Conservation (phyloP, 768 basidiomycete genomes). For the Suillus fuscotomentosus region DNA sequence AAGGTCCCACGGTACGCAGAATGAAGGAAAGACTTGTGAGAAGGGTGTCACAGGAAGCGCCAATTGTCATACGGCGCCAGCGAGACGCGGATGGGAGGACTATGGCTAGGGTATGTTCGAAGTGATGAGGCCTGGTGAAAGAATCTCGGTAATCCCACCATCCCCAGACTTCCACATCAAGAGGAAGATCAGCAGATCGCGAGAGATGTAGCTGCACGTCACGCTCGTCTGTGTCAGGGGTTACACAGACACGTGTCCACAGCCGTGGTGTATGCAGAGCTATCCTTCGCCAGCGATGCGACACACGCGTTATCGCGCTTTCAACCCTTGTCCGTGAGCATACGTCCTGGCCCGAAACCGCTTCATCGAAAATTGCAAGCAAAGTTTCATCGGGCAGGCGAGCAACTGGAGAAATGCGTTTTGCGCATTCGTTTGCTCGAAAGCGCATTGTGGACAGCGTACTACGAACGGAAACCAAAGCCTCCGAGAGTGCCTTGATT, state of each 20-base stretch:
- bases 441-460: slow-evolving; percentile 16
- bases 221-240: slow-evolving; percentile 13
- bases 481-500: background rate
- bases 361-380: slow-evolving; percentile 30
- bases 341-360: slow-evolving; percentile 23
- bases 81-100: slow-evolving; percentile 25
- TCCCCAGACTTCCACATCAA: slow-evolving; percentile 26
- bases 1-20: slow-evolving; percentile 16
- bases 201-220: background rate
- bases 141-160: slow-evolving; percentile 32
- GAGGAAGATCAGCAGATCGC: slow-evolving; percentile 7
- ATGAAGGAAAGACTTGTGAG: slow-evolving; percentile 29
- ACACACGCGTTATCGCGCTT: slow-evolving; percentile 28
- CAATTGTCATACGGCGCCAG: slow-evolving; percentile 28
- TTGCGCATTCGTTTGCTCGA: slow-evolving; percentile 29
- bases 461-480: background rate
- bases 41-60: slow-evolving; percentile 26
- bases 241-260: slow-evolving; percentile 27
- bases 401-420: slow-evolving; percentile 27
- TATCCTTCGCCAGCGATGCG: slow-evolving; percentile 32
- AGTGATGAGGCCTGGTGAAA: slow-evolving; percentile 17
- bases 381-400: slow-evolving; percentile 31
- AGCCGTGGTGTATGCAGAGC: slow-evolving; percentile 28
- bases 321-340: slow-evolving; percentile 19
- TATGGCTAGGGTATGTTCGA: slow-evolving; percentile 24